Percentiles rank a stretch among this genome's conserved stretches.
Evolutionary conservation across 2,329 filamentous ascomycete species (phyloP).

Genomic region (Fusarium zealandicum): DNA sequence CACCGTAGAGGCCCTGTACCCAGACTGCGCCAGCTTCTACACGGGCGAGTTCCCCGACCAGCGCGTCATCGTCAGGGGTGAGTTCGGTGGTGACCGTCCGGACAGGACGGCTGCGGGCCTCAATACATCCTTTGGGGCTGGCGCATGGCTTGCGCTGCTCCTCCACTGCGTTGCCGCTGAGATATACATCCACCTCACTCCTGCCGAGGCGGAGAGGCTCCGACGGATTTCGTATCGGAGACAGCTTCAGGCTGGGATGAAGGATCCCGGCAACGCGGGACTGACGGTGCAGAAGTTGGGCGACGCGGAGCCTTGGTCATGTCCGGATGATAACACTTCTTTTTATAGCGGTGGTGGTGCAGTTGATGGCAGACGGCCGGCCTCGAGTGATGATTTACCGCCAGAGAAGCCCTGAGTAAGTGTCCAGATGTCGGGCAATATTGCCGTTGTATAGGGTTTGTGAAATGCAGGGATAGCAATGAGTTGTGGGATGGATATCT

Average conservation of each 20-base stretch:
- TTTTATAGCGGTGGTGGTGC: not conserved
- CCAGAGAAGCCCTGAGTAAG: not conserved
- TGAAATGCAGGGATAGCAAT: no score
- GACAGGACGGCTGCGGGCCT: constrained; percentile 52
- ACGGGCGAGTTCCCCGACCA: constrained; percentile 28
- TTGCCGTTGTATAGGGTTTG: no score
- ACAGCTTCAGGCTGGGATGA: constrained; percentile 62
- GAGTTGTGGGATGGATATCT: no score
- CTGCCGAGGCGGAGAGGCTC: constrained; percentile 60
- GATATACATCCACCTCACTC: constrained; percentile 59
- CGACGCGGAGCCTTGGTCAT: constrained; percentile 29
- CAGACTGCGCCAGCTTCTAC: constrained; percentile 53
- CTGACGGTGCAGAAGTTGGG: constrained; percentile 46
- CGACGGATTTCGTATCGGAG: constrained; percentile 63
- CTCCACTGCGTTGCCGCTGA: constrained; percentile 60
- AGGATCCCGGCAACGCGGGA: constrained; percentile 56
- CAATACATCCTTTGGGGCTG: constrained; percentile 58
- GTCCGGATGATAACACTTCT: not conserved
- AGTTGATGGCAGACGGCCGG: not conserved
- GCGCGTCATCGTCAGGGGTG: constrained; percentile 42
- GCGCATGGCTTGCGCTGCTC: constrained; percentile 59
- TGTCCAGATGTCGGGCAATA: no score
- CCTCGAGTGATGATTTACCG: not conserved
- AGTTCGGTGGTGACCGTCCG: constrained; percentile 41
- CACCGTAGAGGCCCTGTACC: constrained; percentile 49